Percentiles rank a stretch among this genome's conserved stretches.
These are phyloP conservation scores for Breviolum minutum DNA, from an alignment of 73 alveolate genomes.

Conservation along the genomic window DNA sequence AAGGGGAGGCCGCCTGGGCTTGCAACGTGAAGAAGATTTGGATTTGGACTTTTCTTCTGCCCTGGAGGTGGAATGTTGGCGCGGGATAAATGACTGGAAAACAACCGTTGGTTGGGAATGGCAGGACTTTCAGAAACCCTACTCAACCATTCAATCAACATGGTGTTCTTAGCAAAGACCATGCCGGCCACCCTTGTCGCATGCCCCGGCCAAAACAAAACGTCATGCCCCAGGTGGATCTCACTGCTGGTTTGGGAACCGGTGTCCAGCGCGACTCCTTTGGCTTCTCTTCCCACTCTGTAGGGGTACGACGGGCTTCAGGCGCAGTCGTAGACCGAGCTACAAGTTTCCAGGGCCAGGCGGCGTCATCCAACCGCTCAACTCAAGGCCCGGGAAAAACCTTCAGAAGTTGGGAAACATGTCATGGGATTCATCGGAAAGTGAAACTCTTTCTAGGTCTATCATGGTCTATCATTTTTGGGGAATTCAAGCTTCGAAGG, in stretches of 20 bases:
- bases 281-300: constrained; percentile 73
- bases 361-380: neutral
- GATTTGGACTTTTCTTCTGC: constrained; percentile 69
- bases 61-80: neutral
- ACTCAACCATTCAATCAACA: too few species aligned
- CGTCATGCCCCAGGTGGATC: constrained; percentile 14
- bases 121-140: neutral
- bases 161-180: neutral
- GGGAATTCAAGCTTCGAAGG: neutral
- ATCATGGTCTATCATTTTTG: neutral
- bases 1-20: neutral
- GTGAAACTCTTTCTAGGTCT: neutral
- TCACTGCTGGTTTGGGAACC: constrained; percentile 39
- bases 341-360: neutral
- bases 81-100: too few species aligned
- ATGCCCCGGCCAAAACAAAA: neutral
- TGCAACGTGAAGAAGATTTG: neutral
- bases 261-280: constrained; percentile 76
- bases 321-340: neutral
- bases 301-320: neutral
- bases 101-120: neutral
- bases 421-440: too few species aligned
- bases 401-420: too few species aligned
- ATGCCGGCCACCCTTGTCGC: too few species aligned
- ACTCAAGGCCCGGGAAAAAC: neutral